A percentile compares a stretch with the other conserved stretches of the same genome.
These are phyloP conservation scores for Podaxis pistillaris DNA, from an alignment of 768 basidiomycete genomes.

Conservation along the genomic window DNA sequence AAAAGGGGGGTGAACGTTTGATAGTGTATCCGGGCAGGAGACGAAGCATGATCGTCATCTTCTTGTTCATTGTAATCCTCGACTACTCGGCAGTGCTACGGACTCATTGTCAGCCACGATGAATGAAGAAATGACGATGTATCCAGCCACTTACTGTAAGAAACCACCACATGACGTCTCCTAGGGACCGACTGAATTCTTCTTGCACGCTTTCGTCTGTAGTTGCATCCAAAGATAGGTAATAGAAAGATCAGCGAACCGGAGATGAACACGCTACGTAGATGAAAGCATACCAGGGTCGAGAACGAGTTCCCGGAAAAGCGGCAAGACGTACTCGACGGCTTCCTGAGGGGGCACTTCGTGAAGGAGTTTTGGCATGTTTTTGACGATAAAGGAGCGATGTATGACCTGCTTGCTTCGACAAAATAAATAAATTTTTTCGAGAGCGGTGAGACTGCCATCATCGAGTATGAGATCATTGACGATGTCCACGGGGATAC, in stretches of 20 bases:
- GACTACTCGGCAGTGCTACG: constrained; percentile 66
- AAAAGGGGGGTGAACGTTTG: constrained; percentile 91
- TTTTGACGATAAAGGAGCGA: constrained; percentile 80
- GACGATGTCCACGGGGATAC: constrained; percentile 30
- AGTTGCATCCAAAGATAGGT: background rate
- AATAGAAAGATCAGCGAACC: constrained; percentile 14
- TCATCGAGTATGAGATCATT: constrained; percentile 60
- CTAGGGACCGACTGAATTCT: constrained; percentile 77
- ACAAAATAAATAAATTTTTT: constrained; percentile 90
- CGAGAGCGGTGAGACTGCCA: constrained; percentile 78
- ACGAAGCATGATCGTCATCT: constrained; percentile 26
- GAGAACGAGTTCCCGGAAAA: constrained; percentile 81
- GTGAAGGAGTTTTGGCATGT: constrained; percentile 74
- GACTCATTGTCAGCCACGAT: constrained; percentile 6
- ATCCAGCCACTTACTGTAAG: constrained; percentile 49
- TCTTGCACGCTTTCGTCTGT: constrained; percentile 87
- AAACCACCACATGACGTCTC: constrained; percentile 92
- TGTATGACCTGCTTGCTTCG: constrained; percentile 64
- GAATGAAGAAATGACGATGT: constrained; percentile 11
- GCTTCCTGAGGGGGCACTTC: constrained; percentile 84
- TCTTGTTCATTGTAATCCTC: constrained; percentile 42
- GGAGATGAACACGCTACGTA: constrained; percentile 4
- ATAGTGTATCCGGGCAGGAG: constrained; percentile 60
- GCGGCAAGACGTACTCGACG: constrained; percentile 88
- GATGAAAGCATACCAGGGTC: constrained; percentile 65